These are phyloP conservation scores for Aureobasidium mangrovei DNA, from an alignment of 2,329 filamentous ascomycete genomes.

Conservation along the genomic window DNA sequence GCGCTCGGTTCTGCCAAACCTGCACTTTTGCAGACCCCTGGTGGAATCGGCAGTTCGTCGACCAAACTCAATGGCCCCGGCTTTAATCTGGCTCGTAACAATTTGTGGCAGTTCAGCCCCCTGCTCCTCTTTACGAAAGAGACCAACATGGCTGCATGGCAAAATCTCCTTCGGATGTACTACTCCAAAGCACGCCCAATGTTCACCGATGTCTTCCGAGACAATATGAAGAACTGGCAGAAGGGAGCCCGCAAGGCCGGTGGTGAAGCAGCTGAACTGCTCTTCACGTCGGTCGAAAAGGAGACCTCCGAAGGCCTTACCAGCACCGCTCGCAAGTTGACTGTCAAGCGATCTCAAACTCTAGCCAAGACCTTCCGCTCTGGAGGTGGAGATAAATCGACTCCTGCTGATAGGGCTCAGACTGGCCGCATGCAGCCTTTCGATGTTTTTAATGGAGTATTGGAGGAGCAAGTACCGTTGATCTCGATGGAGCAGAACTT, in stretches of 20 bases:
- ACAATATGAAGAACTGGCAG: slow-evolving; percentile 67
- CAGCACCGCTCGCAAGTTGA: slow-evolving; percentile 75
- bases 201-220: slow-evolving; percentile 75
- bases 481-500: slow-evolving; percentile 96
- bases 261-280: slow-evolving; percentile 39
- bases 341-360: slow-evolving; percentile 88
- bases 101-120: slow-evolving; percentile 81
- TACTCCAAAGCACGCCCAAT: slow-evolving; percentile 65
- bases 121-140: slow-evolving; percentile 83
- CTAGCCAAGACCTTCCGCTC: slow-evolving; percentile 64
- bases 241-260: slow-evolving; percentile 24
- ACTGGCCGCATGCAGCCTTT: slow-evolving; percentile 64
- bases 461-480: slow-evolving; percentile 74
- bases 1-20: slow-evolving; percentile 51
- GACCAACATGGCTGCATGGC: slow-evolving; percentile 74
- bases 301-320: slow-evolving; percentile 57
- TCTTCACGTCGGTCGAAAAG: slow-evolving; percentile 89
- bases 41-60: slow-evolving; percentile 32
- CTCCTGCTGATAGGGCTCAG: slow-evolving; percentile 32
- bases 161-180: slow-evolving; percentile 68
- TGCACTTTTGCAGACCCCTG: slow-evolving; percentile 24
- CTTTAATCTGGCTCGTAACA: slow-evolving; percentile 61
- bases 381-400: slow-evolving; percentile 52
- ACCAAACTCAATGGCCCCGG: slow-evolving; percentile 58
- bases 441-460: slow-evolving; percentile 69